phyloP scores from a whole-genome alignment of 768 basidiomycete genomes.

The Phlebiopsis flavidoalba region DNA sequence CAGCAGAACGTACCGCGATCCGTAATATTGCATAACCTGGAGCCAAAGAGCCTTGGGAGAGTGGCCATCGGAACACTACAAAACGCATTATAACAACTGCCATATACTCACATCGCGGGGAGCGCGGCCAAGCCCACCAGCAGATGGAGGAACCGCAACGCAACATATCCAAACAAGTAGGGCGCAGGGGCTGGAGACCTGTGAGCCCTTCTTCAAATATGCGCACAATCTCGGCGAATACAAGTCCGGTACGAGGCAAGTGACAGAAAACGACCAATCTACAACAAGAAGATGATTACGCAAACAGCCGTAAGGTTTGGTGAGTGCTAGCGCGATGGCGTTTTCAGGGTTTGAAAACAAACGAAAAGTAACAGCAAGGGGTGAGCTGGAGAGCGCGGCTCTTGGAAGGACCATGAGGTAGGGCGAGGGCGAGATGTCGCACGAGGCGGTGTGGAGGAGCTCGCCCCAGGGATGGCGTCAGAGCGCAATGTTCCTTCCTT shows the following conservation, averaged over 20 bases:
- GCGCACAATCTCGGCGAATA: slow-evolving; percentile 60
- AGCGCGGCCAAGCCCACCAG: slow-evolving; percentile 62
- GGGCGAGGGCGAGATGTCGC: slow-evolving; percentile 68
- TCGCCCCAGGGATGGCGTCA: slow-evolving; percentile 75
- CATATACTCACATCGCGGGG: slow-evolving; percentile 37
- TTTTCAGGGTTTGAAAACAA: slow-evolving; percentile 7
- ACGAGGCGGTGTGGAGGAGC: slow-evolving; percentile 55
- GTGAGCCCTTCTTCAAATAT: slow-evolving; percentile 42
- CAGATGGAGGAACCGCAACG: slow-evolving; percentile 70
- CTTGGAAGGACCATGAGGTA: slow-evolving; percentile 84
- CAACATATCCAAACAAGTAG: slow-evolving; percentile 62
- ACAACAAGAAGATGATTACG: slow-evolving; percentile 63
- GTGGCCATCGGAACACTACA: background rate
- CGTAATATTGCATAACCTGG: slow-evolving; percentile 88
- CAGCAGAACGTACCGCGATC: slow-evolving; percentile 46
- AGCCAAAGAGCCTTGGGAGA: slow-evolving; percentile 61
- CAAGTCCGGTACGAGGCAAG: slow-evolving; percentile 63
- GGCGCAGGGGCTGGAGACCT: slow-evolving; percentile 56
- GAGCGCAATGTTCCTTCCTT: slow-evolving; percentile 49
- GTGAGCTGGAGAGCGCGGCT: slow-evolving; percentile 57
- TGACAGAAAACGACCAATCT: slow-evolving; percentile 74
- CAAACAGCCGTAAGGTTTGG: slow-evolving; percentile 49
- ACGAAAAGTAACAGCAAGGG: slow-evolving; percentile 51
- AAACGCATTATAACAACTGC: background rate
- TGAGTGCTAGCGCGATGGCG: background rate